Conservation (phyloP, 805 yeast species). For the Kodamaea leandrae region DNA sequence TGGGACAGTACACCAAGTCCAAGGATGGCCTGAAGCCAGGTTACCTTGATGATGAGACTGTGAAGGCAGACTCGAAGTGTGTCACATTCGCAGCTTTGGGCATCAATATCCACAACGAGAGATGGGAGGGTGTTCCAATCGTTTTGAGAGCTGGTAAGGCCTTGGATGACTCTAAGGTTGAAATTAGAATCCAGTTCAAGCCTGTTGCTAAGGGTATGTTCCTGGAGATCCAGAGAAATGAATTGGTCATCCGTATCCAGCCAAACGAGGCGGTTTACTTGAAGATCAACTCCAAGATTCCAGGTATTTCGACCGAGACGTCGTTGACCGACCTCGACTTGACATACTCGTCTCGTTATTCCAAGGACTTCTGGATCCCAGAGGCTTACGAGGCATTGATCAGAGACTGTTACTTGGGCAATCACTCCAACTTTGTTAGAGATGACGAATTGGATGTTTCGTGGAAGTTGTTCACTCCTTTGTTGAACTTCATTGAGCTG, state of each 20-base stretch:
- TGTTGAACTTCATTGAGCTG: slow-evolving; percentile 75
- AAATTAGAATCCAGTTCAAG: slow-evolving; percentile 89
- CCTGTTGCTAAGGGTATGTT: slow-evolving; percentile 82
- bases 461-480: slow-evolving; percentile 92
- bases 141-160: slow-evolving; percentile 97
- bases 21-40: slow-evolving; percentile 88
- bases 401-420: slow-evolving; percentile 85
- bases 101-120: slow-evolving; percentile 78
- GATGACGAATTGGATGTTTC: slow-evolving; percentile 94
- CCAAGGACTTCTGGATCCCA: slow-evolving; percentile 86
- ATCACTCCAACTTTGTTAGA: slow-evolving; percentile 96
- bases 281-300: slow-evolving; percentile 90
- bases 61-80: slow-evolving; percentile 74
- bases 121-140: slow-evolving; percentile 98
- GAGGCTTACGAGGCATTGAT: slow-evolving; percentile 97
- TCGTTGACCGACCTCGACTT: slow-evolving; percentile 88
- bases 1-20: slow-evolving; percentile 86
- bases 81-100: slow-evolving; percentile 90
- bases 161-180: slow-evolving; percentile 91
- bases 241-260: slow-evolving; percentile 89
- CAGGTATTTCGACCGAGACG: slow-evolving; percentile 82
- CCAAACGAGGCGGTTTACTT: slow-evolving; percentile 92
- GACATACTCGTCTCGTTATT: slow-evolving; percentile 76
- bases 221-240: slow-evolving; percentile 80
- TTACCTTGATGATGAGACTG: slow-evolving; percentile 90